A percentile compares a stretch with the other conserved stretches of the same genome.
Evolutionary conservation across 371 early-diverging fungal species (phyloP).

Genomic region (Mucor ambiguus): DNA sequence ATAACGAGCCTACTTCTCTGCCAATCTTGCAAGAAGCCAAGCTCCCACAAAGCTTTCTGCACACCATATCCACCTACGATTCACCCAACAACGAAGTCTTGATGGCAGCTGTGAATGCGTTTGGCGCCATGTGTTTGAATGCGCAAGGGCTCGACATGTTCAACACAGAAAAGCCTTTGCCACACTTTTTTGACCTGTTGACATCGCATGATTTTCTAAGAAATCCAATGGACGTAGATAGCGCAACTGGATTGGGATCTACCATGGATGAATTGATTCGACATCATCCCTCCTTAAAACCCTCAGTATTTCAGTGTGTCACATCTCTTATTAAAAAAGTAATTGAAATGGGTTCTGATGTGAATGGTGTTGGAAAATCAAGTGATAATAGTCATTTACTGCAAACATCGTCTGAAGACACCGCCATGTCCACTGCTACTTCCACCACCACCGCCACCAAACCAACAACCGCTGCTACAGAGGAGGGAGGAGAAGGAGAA

Average conservation of each 20-base stretch:
- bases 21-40: constrained; percentile 87
- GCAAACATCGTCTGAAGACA: constrained; percentile 24
- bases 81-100: constrained; percentile 71
- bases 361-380: constrained; percentile 39
- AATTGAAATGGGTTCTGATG: constrained; percentile 45
- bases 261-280: constrained; percentile 93
- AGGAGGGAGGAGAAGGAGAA: constrained; percentile 13
- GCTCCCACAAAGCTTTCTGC: constrained; percentile 83
- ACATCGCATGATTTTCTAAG: constrained; percentile 72
- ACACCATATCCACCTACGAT: constrained; percentile 64
- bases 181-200: constrained; percentile 75
- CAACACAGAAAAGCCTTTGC: constrained; percentile 69
- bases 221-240: constrained; percentile 80
- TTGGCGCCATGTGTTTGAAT: constrained; percentile 97
- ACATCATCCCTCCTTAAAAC: constrained; percentile 87
- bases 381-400: constrained; percentile 47
- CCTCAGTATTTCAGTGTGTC: constrained; percentile 66
- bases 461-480: neutral
- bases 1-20: constrained; percentile 94
- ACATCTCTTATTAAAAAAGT: constrained; percentile 63
- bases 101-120: constrained; percentile 78
- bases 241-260: constrained; percentile 76
- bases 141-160: constrained; percentile 81
- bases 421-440: neutral
- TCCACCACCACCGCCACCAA: neutral